Conservation (phyloP, 2,329 filamentous ascomycete genomes). For the Penicillium sp. region DNA sequence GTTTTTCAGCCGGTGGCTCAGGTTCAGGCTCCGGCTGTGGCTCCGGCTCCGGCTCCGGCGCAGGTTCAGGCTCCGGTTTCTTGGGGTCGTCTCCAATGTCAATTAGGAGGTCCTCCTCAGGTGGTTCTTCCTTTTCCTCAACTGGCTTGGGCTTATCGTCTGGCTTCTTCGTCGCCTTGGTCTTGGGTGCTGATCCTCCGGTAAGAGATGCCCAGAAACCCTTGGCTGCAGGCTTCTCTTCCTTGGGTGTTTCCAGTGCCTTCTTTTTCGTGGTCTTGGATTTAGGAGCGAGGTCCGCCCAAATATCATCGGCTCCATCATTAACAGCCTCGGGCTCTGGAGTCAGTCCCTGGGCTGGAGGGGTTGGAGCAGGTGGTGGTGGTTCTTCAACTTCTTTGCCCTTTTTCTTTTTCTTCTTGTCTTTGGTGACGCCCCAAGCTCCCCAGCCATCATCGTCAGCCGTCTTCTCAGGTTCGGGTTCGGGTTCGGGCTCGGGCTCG, state of each 20-base stretch:
- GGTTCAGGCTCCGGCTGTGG: conserved; percentile 38
- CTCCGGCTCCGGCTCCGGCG: conserved; percentile 29
- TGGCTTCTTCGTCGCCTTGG: conserved; percentile 48
- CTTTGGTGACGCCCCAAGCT: conserved; percentile 39
- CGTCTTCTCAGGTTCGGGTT: conserved; percentile 7
- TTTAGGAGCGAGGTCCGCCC: conserved; percentile 40
- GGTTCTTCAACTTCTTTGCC: conserved; percentile 43
- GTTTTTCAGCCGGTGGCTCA: conserved; percentile 32
- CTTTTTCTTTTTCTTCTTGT: conserved; percentile 52
- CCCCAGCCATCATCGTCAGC: conserved; percentile 31
- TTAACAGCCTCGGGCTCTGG: conserved; percentile 37
- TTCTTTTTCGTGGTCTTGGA: conserved; percentile 37
- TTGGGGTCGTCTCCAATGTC: conserved; percentile 37
- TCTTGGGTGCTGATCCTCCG: conserved; percentile 39
- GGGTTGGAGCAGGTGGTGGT: conserved; percentile 49
- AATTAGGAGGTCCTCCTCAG: conserved; percentile 35
- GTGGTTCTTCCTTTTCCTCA: conserved; percentile 23
- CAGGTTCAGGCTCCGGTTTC: conserved; percentile 36
- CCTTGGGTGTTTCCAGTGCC: conserved; percentile 23
- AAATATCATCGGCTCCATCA: conserved; percentile 38
- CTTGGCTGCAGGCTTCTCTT: conserved; percentile 41
- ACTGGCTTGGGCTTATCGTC: conserved; percentile 14
- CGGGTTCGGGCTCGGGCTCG: conserved; percentile 2
- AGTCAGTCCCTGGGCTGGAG: conserved; percentile 45
- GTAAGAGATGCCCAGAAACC: conserved; percentile 48